These are phyloP conservation scores for Komagataella kurtzmanii DNA, from an alignment of 805 yeast species.

Conservation along the genomic window DNA sequence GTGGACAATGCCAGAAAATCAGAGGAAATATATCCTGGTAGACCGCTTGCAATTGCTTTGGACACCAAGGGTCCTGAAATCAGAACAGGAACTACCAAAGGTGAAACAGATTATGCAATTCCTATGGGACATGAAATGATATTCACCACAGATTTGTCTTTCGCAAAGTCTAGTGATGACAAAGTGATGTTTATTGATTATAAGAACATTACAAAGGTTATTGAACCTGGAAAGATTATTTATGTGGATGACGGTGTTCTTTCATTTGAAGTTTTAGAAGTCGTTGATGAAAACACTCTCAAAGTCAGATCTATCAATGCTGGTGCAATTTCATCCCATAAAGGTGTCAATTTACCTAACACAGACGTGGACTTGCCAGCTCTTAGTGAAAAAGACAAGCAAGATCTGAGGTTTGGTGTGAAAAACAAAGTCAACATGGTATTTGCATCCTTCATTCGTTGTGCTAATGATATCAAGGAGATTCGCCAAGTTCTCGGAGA, in stretches of 20 bases:
- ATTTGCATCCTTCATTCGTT: conserved; percentile 96
- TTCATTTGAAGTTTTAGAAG: conserved; percentile 83
- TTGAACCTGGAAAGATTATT: conserved; percentile 76
- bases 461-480: conserved; percentile 78
- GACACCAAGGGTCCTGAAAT: conserved; percentile 99
- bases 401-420: conserved; percentile 89
- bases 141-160: conserved; percentile 83
- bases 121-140: conserved; percentile 79
- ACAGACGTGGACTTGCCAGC: conserved; percentile 99
- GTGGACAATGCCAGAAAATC: conserved; percentile 94
- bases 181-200: conserved; percentile 83
- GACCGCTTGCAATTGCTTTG: conserved; percentile 96
- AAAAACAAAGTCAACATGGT: conserved; percentile 96
- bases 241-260: conserved; percentile 97
- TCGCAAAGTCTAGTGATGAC: conserved; percentile 60
- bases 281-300: conserved; percentile 67
- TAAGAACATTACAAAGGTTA: conserved; percentile 92
- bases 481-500: conserved; percentile 94
- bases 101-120: conserved; percentile 72
- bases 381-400: conserved; percentile 89
- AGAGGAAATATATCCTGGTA: conserved; percentile 79
- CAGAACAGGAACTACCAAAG: conserved; percentile 92
- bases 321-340: conserved; percentile 93
- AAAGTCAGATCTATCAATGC: conserved; percentile 85
- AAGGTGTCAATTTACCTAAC: conserved; percentile 98